Conservation (phyloP, 2,329 filamentous ascomycete genomes). For the Monilinia aucupariae region DNA sequence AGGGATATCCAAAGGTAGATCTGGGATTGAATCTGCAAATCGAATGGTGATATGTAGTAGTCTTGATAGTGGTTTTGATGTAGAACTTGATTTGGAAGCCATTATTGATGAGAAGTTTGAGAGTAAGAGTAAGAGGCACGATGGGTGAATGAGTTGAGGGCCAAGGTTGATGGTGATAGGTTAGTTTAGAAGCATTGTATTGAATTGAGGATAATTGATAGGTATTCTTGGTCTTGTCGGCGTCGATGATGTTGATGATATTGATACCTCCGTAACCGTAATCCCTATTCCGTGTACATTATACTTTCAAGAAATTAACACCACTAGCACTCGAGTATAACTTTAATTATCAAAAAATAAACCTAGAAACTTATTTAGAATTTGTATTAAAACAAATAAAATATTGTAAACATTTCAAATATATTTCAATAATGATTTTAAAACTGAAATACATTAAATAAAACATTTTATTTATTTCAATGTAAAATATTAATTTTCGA, state of each 20-base stretch:
- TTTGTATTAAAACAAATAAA: too few relatives aligned
- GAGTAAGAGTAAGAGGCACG: background rate
- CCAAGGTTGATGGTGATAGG: background rate
- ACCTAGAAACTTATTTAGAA: too few relatives aligned
- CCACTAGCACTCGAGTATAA: too few relatives aligned
- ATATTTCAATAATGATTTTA: too few relatives aligned
- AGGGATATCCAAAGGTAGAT: constrained; percentile 72
- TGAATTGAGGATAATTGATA: background rate
- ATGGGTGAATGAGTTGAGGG: background rate
- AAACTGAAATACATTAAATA: too few relatives aligned
- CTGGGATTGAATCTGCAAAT: constrained; percentile 80
- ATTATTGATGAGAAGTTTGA: background rate
- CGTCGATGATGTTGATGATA: background rate
- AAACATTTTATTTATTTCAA: too few relatives aligned
- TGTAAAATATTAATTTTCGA: too few relatives aligned
- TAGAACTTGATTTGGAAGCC: constrained; percentile 7
- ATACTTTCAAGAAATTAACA: too few relatives aligned
- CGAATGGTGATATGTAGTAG: constrained; percentile 75
- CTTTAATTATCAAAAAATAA: too few relatives aligned
- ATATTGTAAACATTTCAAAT: too few relatives aligned
- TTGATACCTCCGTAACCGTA: too few relatives aligned
- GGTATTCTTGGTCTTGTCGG: background rate
- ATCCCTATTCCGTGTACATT: too few relatives aligned
- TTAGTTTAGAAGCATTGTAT: background rate
- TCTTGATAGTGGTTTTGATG: background rate